A percentile compares a stretch with the other conserved stretches of the same genome.
phyloP scores from a whole-genome alignment of 2,329 filamentous ascomycete genomes.

The Dothideomycetes sp. region DNA sequence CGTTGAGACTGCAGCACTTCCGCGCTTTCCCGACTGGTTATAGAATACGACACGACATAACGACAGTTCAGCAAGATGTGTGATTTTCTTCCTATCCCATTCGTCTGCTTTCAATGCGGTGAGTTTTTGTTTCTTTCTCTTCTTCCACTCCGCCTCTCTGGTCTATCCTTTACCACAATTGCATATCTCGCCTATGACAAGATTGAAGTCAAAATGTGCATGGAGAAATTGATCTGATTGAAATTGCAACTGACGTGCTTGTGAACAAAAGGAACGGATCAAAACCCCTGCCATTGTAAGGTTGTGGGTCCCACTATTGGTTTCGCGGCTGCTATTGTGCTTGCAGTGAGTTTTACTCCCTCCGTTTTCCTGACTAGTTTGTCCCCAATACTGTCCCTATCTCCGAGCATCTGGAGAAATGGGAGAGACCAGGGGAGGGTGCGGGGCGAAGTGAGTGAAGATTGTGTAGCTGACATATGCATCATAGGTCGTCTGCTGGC shows the following conservation, averaged over 20 bases:
- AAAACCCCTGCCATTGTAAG: slow-evolving; percentile 28
- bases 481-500: slow-evolving; percentile 23
- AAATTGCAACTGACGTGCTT: background rate
- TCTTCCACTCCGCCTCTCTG: too few relatives aligned
- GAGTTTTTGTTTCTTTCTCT: slow-evolving; percentile 14
- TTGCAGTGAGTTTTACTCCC: slow-evolving; percentile 16
- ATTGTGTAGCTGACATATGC: background rate
- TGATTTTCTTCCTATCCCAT: slow-evolving; percentile 19
- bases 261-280: slow-evolving; percentile 13
- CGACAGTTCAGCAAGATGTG: too few relatives aligned
- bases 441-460: background rate
- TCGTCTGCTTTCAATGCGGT: slow-evolving; percentile 26
- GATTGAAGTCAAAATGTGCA: too few relatives aligned
- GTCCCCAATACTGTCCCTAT: background rate
- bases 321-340: slow-evolving; percentile 21
- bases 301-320: slow-evolving; percentile 27
- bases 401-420: too few relatives aligned
- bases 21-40: too few relatives aligned
- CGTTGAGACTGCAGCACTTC: too few relatives aligned
- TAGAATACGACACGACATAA: too few relatives aligned
- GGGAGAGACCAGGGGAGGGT: too few relatives aligned
- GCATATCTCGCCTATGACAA: too few relatives aligned
- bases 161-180: too few relatives aligned
- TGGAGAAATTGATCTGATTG: background rate
- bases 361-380: too few relatives aligned